Evolutionary conservation across 164 flowering plant genomes (phyloP).

Genomic region (Aristolochia contorta): DNA sequence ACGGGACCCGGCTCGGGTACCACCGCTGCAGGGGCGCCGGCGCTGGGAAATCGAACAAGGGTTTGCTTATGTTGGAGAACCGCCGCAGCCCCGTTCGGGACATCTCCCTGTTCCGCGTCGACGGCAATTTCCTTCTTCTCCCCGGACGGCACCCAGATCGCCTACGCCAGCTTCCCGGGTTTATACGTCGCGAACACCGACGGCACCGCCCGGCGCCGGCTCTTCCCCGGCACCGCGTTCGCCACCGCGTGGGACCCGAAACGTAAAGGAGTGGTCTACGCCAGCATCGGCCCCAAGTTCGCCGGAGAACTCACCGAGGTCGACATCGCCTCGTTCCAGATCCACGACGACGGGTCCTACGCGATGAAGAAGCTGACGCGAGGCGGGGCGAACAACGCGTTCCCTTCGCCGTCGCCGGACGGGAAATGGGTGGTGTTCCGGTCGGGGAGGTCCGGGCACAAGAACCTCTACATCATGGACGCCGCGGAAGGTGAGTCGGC

Average conservation of each 20-base stretch:
- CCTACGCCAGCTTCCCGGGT: slow-evolving; percentile 57
- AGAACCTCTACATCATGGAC: slow-evolving; percentile 84
- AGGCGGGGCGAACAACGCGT: slow-evolving; percentile 76
- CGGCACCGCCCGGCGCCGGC: slow-evolving; percentile 46
- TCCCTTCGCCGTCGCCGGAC: slow-evolving; percentile 82
- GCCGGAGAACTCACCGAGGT: slow-evolving; percentile 53
- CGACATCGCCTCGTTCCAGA: slow-evolving; percentile 49
- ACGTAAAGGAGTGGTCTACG: slow-evolving; percentile 58
- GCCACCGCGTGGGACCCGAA: slow-evolving; percentile 76
- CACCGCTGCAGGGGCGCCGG: slow-evolving; percentile 53
- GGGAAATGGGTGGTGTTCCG: slow-evolving; percentile 80
- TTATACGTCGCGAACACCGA: slow-evolving; percentile 59
- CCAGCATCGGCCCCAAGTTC: slow-evolving; percentile 60
- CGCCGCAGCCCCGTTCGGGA: slow-evolving; percentile 29
- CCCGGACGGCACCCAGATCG: slow-evolving; percentile 62
- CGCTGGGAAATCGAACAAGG: slow-evolving; percentile 29
- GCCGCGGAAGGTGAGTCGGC: slow-evolving; percentile 60
- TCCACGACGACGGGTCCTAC: slow-evolving; percentile 21
- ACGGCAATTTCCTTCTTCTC: slow-evolving; percentile 90
- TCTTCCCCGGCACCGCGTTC: slow-evolving; percentile 38
- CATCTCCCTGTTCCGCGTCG: slow-evolving; percentile 55
- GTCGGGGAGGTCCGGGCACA: slow-evolving; percentile 73
- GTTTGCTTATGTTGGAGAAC: slow-evolving; percentile 41
- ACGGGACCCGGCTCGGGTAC: slow-evolving; percentile 55
- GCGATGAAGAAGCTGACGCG: slow-evolving; percentile 34